Percentiles rank a stretch among this genome's conserved stretches.
These are phyloP conservation scores for Fraxinus americana DNA, from an alignment of 257 asterid genomes.

Conservation along the genomic window DNA sequence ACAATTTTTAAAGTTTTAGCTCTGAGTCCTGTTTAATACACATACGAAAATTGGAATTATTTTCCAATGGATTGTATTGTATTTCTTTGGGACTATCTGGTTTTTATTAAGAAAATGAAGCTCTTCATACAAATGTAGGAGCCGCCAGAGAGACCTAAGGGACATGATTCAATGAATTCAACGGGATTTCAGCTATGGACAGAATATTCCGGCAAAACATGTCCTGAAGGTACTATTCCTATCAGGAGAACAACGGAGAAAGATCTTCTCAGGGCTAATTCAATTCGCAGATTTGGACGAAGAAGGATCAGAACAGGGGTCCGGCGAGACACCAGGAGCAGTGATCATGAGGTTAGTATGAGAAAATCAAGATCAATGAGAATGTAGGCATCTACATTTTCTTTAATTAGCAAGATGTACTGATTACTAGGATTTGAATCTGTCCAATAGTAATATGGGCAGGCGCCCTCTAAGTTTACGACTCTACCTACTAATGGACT, in stretches of 20 bases:
- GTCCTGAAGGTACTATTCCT: conserved; percentile 81
- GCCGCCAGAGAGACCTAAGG: conserved; percentile 83
- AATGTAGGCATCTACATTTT: background rate
- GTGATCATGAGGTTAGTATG: conserved; percentile 75
- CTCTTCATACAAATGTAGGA: conserved; percentile 44
- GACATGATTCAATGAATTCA: conserved; percentile 36
- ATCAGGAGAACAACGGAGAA: conserved; percentile 74
- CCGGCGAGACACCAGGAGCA: conserved; percentile 72
- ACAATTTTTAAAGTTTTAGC: no score
- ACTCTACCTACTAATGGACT: background rate
- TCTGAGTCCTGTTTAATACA: no score
- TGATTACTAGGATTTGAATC: background rate
- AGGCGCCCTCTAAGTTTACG: background rate
- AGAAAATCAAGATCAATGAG: background rate
- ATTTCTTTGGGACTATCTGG: background rate
- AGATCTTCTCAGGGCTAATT: conserved; percentile 66
- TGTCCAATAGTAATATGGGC: background rate
- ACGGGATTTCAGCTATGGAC: conserved; percentile 55
- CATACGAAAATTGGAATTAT: no score
- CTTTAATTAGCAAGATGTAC: no score
- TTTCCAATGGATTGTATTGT: no score
- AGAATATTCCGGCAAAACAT: conserved; percentile 57
- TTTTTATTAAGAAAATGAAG: background rate
- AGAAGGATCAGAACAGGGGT: conserved; percentile 56
- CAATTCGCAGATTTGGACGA: conserved; percentile 62